A percentile compares a stretch with the other conserved stretches of the same genome.
Evolutionary conservation across 805 yeast genomes (phyloP).

Genomic region (Kockiozyma suomiensis): DNA sequence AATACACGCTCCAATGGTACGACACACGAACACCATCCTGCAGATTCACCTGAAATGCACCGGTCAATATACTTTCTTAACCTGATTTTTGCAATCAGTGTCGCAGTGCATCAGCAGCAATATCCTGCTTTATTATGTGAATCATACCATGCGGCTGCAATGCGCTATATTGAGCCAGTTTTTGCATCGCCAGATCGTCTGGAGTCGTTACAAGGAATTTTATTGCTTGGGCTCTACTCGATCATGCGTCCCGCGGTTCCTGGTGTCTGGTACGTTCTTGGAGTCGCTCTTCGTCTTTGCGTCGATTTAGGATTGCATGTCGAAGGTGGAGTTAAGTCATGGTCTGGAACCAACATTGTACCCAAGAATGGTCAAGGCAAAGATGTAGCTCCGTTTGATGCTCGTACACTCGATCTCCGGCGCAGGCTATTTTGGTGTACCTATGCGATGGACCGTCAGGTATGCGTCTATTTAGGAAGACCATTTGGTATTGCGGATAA

Average conservation of each 20-base stretch:
- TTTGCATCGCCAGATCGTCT: slow-evolving; percentile 61
- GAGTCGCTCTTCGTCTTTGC: slow-evolving; percentile 75
- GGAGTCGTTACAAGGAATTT: slow-evolving; percentile 71
- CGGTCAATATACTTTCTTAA: slow-evolving; percentile 63
- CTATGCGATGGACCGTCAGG: slow-evolving; percentile 81
- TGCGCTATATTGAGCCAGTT: slow-evolving; percentile 58
- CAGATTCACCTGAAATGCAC: slow-evolving; percentile 29
- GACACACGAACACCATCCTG: slow-evolving; percentile 11
- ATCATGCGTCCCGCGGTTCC: slow-evolving; percentile 88
- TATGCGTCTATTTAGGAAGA: slow-evolving; percentile 81
- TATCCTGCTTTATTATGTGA: slow-evolving; percentile 68
- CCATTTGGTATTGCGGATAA: slow-evolving; percentile 90
- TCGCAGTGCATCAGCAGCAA: slow-evolving; percentile 70
- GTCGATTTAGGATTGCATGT: slow-evolving; percentile 85
- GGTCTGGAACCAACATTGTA: slow-evolving; percentile 34
- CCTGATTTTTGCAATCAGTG: slow-evolving; percentile 77
- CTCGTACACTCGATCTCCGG: slow-evolving; percentile 66
- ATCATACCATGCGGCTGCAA: slow-evolving; percentile 68
- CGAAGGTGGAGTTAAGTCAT: slow-evolving; percentile 48
- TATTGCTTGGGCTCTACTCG: slow-evolving; percentile 69
- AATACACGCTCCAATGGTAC: slow-evolving; percentile 1
- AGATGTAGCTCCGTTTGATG: slow-evolving; percentile 44
- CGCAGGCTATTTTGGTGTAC: slow-evolving; percentile 87
- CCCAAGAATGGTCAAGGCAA: slow-evolving; percentile 31
- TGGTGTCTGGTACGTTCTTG: slow-evolving; percentile 90